Conservation (phyloP, 169 alveolate species). For the Cryptosporidium viatorum region DNA sequence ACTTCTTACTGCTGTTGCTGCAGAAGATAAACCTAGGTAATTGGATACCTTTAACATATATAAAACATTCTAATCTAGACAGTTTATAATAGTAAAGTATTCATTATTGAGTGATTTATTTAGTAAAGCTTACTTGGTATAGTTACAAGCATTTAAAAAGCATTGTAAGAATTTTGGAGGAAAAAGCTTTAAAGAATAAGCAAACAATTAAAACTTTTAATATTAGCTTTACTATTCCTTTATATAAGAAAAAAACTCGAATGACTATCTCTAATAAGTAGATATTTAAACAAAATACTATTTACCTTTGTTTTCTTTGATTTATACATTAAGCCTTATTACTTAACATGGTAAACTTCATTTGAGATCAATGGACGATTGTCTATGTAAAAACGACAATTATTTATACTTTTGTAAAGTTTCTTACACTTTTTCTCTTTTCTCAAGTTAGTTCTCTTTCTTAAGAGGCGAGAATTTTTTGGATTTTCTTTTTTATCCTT, state of each 20-base stretch:
- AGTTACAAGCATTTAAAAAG: background rate
- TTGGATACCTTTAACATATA: background rate
- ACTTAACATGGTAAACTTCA: background rate
- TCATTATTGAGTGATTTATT: background rate
- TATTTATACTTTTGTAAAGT: background rate
- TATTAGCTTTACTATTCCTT: background rate
- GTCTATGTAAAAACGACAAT: background rate
- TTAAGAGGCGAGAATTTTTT: background rate
- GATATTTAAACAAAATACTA: background rate
- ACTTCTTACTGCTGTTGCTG: conserved; percentile 42
- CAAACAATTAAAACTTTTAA: background rate
- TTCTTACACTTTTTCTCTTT: background rate
- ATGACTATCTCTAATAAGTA: background rate
- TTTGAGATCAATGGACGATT: background rate
- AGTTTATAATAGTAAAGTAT: background rate
- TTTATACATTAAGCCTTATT: background rate
- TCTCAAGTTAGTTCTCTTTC: conserved; percentile 5
- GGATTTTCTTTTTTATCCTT: no score
- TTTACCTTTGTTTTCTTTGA: background rate
- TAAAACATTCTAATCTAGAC: background rate
- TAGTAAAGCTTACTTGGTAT: background rate
- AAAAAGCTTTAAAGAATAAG: background rate
- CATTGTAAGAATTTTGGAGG: background rate
- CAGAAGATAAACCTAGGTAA: conserved; percentile 16
- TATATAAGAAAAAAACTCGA: background rate